These are phyloP conservation scores for Diaporthe citriasiana DNA, from an alignment of 2,329 filamentous ascomycete species.

Conservation along the genomic window DNA sequence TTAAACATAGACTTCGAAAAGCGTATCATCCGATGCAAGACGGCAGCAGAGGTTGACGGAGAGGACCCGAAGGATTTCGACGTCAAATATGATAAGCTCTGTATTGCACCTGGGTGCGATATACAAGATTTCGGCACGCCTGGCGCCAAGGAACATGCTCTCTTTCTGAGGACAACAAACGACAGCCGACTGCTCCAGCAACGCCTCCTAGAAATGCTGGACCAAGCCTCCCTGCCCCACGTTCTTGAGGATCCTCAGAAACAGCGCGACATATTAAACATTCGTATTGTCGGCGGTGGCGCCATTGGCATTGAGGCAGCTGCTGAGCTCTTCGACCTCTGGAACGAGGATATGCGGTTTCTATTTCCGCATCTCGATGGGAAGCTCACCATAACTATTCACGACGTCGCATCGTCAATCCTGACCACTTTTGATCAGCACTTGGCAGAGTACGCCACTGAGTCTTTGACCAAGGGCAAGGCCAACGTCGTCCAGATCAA, in stretches of 20 bases:
- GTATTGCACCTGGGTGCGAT: constrained; percentile 58
- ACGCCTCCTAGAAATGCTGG: constrained; percentile 50
- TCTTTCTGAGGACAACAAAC: constrained; percentile 54
- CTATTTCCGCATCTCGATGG: constrained; percentile 57
- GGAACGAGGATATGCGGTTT: constrained; percentile 53
- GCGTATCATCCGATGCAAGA: constrained; percentile 52
- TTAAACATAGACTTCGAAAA: constrained; percentile 54
- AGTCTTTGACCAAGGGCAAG: constrained; percentile 51
- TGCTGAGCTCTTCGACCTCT: constrained; percentile 59
- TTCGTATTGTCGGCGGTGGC: constrained; percentile 58
- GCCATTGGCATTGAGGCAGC: constrained; percentile 59
- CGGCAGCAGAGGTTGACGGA: constrained; percentile 50
- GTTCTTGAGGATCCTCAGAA: constrained; percentile 45
- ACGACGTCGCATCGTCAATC: constrained; percentile 59
- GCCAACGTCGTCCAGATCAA: constrained; percentile 52
- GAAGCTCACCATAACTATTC: constrained; percentile 57
- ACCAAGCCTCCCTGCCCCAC: constrained; percentile 46
- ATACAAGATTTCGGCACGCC: constrained; percentile 57
- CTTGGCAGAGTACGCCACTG: constrained; percentile 57
- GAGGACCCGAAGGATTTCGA: constrained; percentile 50
- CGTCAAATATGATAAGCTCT: constrained; percentile 57
- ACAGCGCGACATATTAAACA: constrained; percentile 53
- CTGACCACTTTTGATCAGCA: constrained; percentile 57
- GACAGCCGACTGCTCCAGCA: constrained; percentile 53
- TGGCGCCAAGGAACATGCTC: constrained; percentile 54